phyloP scores from a whole-genome alignment of 2,329 filamentous ascomycete species.

The Aspergillus sp. region DNA sequence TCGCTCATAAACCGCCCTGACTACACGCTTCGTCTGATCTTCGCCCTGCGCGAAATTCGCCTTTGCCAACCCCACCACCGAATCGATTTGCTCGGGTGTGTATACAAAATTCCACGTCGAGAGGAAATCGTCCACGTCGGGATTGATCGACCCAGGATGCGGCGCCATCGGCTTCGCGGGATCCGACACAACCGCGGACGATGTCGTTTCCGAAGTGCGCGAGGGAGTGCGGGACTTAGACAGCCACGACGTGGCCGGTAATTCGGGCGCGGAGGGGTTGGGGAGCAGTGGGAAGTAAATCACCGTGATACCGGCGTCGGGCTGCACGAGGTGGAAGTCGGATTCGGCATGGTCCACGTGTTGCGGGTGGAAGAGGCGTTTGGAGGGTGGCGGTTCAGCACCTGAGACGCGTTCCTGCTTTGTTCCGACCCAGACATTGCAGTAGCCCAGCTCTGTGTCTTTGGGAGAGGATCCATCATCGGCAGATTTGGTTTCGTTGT shows the following conservation, averaged over 20 bases:
- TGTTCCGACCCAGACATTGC: constrained; percentile 89
- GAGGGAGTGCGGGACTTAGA: constrained; percentile 16
- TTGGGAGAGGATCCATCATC: constrained; percentile 34
- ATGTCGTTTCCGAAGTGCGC: constrained; percentile 11
- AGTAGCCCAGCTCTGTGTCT: constrained; percentile 65
- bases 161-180: constrained; percentile 16
- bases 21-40: constrained; percentile 66
- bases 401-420: constrained; percentile 61
- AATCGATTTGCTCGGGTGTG: constrained; percentile 79
- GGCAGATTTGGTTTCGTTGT: constrained; percentile 34
- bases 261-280: constrained; percentile 49
- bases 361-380: constrained; percentile 37
- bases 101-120: constrained; percentile 98
- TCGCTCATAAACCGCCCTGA: constrained; percentile 84
- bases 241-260: constrained; percentile 16
- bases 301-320: constrained; percentile 77
- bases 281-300: constrained; percentile 84
- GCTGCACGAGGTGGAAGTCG: constrained; percentile 62
- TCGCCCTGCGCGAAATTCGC: constrained; percentile 81
- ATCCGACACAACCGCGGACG: constrained; percentile 12
- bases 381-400: constrained; percentile 47
- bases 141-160: constrained; percentile 66
- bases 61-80: constrained; percentile 68
- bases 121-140: constrained; percentile 73
- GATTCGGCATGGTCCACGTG: constrained; percentile 52